Conservation (phyloP, 2,329 filamentous ascomycete species). For the Aspergillus brasiliensis region DNA sequence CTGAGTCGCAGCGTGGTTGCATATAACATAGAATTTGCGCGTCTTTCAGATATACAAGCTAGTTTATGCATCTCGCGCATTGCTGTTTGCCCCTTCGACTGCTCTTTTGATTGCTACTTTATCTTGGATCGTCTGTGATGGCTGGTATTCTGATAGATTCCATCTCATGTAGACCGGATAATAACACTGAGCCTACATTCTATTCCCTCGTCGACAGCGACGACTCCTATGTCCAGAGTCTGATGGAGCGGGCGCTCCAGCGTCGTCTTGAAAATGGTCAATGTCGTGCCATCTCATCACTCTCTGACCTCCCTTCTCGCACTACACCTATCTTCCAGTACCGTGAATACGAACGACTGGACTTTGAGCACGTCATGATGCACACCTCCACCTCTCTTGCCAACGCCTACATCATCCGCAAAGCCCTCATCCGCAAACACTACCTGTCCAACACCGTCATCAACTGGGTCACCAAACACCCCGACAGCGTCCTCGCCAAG, state of each 20-base stretch:
- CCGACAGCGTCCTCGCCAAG: constrained; percentile 65
- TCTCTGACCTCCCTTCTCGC: constrained; percentile 51
- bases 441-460: constrained; percentile 82
- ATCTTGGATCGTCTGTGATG: constrained; percentile 17
- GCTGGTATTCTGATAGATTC: constrained; percentile 35
- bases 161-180: constrained; percentile 38
- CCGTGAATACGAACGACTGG: constrained; percentile 80
- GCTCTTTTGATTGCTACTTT: not conserved
- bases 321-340: constrained; percentile 70
- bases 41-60: constrained; percentile 28
- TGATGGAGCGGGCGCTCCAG: constrained; percentile 74
- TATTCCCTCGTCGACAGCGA: constrained; percentile 82
- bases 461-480: constrained; percentile 84
- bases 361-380: constrained; percentile 73
- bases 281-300: constrained; percentile 58
- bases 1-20: constrained; percentile 23
- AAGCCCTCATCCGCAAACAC: constrained; percentile 94
- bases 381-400: constrained; percentile 66
- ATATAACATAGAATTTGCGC: constrained; percentile 29
- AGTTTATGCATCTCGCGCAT: constrained; percentile 29
- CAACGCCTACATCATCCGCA: constrained; percentile 93
- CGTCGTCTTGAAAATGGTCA: constrained; percentile 58
- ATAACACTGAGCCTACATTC: constrained; percentile 47
- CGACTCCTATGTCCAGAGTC: constrained; percentile 83
- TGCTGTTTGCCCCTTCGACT: constrained; percentile 1